Base-by-base conservation (phyloP, 257 asterid species). In the Henckelia pumila region DNA sequence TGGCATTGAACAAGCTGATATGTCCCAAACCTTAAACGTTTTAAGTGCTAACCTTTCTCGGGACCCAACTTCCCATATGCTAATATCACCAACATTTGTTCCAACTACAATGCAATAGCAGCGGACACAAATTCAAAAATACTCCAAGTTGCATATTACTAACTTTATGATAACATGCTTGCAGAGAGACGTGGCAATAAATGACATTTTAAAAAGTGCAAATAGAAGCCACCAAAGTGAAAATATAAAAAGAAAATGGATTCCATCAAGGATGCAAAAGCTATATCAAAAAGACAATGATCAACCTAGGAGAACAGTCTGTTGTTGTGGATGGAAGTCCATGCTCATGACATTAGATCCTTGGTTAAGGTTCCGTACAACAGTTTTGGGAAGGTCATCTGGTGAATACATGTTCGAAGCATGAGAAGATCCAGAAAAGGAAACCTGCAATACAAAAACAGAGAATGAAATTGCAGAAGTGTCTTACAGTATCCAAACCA, bases 11-110 rank as follows among this genome's bases (percentile, higher is more conserved):
- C 97, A 93, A 29, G 85, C 80, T 55, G 96, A 81, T 75, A 91
- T 63, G 71, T 93, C 90, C 97, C 97, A 93, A 30, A 93, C 94
- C 83, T 88, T 93, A 73, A 93, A 93, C 75, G 74, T 70, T 76
- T 81, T 93, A 57, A 88, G 92, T n/a, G 92, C 89, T 78, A 93
- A 74, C 80, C 97, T 84, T 66, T 93, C 99, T 33, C 91, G 85
- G 58, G 96, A 83, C 49, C 97, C 96, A 76, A 91, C 96, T 78
- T 93, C 97, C 99, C 99, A 93, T 49, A 93, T 86, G 89, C 96
- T 91, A 67, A 93, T 86, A 74, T 93, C 99, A 71, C 99, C 99
- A 71, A 91, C 96, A 78, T 88, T 93, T 58, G 99, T 93, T 77
- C 99, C 99, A 86, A 93, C 99, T 93, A 72, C 80, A 61, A 72